Conservation (phyloP, 192 early-diverging fungal genomes). For the Coemansia sp. region DNA sequence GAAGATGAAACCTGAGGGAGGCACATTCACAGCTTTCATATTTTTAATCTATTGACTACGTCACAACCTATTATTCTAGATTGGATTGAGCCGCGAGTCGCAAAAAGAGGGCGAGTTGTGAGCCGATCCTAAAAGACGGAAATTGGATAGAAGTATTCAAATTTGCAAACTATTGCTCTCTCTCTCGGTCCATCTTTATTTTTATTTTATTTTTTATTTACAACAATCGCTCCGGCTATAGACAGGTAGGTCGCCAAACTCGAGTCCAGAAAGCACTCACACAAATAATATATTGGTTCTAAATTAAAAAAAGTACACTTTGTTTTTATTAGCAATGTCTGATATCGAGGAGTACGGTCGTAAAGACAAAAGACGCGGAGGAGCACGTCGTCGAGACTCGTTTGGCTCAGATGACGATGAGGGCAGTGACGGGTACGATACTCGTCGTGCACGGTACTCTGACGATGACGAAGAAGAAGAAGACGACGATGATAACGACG, state of each 20-base stretch:
- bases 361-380: slow-evolving; percentile 1
- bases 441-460: slow-evolving; percentile 31
- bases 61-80: no score
- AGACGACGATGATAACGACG: slow-evolving; percentile 66
- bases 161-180: not conserved
- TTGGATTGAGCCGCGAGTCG: no score
- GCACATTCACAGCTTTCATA: no score
- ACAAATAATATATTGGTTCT: not conserved
- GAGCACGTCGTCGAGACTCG: slow-evolving; percentile 22
- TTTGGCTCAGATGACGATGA: slow-evolving; percentile 54
- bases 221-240: not conserved
- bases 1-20: no score
- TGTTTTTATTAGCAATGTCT: slow-evolving; percentile 26
- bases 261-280: not conserved
- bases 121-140: no score
- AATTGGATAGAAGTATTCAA: not conserved
- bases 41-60: no score
- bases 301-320: not conserved
- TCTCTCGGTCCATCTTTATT: not conserved
- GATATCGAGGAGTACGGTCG: slow-evolving; percentile 32
- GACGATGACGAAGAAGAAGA: slow-evolving; percentile 64
- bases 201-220: not conserved
- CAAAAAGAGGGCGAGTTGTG: no score
- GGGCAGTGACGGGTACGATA: slow-evolving; percentile 57
- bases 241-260: not conserved